Percentiles rank a stretch among this genome's conserved stretches.
phyloP scores from a whole-genome alignment of 1,284 basidiomycete species.

The Ganoderma lucidum region DNA sequence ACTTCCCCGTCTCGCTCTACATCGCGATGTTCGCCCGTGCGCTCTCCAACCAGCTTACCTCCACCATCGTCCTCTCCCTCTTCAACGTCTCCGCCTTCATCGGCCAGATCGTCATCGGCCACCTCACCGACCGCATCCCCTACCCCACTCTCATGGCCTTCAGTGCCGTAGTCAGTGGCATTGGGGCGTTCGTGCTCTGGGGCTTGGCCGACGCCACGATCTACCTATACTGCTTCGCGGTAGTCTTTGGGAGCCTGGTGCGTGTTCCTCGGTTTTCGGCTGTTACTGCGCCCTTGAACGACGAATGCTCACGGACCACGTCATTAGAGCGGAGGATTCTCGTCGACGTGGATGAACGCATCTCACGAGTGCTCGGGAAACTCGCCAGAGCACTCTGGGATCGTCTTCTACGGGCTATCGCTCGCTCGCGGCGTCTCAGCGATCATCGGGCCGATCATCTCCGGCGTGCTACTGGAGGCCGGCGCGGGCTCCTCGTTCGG shows the following conservation, averaged over 20 bases:
- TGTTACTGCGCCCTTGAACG: neutral
- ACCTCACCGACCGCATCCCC: constrained; percentile 36
- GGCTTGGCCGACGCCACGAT: constrained; percentile 36
- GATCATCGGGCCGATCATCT: constrained; percentile 37
- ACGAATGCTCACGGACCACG: no score
- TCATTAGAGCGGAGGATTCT: constrained; percentile 38
- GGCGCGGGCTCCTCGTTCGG: constrained; percentile 26
- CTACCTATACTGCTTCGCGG: constrained; percentile 36
- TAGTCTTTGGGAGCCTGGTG: constrained; percentile 40
- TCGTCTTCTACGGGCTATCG: constrained; percentile 34
- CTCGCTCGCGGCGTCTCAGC: constrained; percentile 36
- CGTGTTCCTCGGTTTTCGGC: constrained; percentile 1
- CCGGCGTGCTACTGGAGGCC: constrained; percentile 32
- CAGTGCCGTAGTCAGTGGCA: constrained; percentile 33
- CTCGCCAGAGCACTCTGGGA: constrained; percentile 33
- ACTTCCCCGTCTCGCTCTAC: constrained; percentile 41
- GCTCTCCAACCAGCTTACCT: constrained; percentile 34
- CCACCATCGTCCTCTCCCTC: constrained; percentile 35
- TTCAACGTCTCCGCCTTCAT: constrained; percentile 39
- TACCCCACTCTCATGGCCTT: constrained; percentile 37
- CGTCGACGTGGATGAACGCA: constrained; percentile 36
- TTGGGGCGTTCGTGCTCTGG: constrained; percentile 40
- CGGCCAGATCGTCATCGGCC: constrained; percentile 38
- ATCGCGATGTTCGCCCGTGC: constrained; percentile 36
- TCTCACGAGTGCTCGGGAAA: constrained; percentile 34